Base-by-base conservation (phyloP, 176 grass and related monocot genomes). In the Avena insularis region DNA sequence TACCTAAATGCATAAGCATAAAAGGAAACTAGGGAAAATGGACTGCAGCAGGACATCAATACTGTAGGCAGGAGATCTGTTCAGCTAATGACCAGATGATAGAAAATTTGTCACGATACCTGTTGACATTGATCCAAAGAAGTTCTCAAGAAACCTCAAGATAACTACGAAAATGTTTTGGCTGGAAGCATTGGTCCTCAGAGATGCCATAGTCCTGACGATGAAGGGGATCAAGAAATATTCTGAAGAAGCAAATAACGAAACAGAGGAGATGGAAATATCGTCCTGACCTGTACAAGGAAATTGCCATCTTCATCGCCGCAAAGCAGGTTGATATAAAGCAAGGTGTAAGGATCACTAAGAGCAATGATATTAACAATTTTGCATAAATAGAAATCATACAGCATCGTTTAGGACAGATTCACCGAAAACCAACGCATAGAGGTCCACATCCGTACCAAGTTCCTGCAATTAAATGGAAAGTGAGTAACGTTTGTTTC, bases 371-470 rank as follows among this genome's bases (percentile, higher is more conserved):
- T 90, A 81, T 76, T 0, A 90, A 86, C 4, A 9, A 3, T 13
- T 63, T 77, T 53, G 61, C 8, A 17, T 62, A 82, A 66, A 71
- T 35, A 82, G 15, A 63, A 78, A 70, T 76, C 93, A 89, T 95
- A 98, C 93, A 82, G 90, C 93, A 21, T 95, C 93, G 79, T 98
- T 98, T 75, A 98, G 75, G 73, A 98, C 91, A 21, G 93, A 98
- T 91, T 98, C 96, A 20, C 96, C 96, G 50, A 98, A 98, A 84
- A 95, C 96, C 63, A 98, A 38, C 10, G 96, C 93, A 88, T 98
- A 98, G 14, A 98, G 91, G 62, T 98, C 93, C 68, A 93, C 74
- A 87, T 98, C 96, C 45, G 86, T 89, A 9, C 93, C 92, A 91
- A 95, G 90, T 89, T 98, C 96, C 96, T 98, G 83, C 20, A 83